Conservation (phyloP, 2,329 filamentous ascomycete genomes). For the Phialophora verrucosa region DNA sequence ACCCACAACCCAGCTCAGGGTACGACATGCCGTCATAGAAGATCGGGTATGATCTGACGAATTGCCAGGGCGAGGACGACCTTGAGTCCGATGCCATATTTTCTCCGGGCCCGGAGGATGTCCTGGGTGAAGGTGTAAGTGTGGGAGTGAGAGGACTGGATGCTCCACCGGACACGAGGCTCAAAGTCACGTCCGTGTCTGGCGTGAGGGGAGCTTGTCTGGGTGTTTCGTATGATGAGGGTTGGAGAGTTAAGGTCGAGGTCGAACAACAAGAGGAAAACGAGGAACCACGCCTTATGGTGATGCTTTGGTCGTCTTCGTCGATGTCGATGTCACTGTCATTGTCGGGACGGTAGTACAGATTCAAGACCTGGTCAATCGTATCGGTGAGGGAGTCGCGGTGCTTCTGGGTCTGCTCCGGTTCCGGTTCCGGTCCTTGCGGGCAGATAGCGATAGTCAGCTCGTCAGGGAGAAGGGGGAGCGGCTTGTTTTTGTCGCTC, state of each 20-base stretch:
- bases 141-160: not conserved
- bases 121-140: too few relatives aligned
- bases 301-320: not conserved
- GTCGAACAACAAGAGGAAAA: not conserved
- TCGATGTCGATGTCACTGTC: not conserved
- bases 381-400: slow-evolving; percentile 1
- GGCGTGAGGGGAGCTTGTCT: not conserved
- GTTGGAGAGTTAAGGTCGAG: not conserved
- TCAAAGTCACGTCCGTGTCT: not conserved
- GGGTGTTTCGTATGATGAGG: not conserved
- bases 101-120: too few relatives aligned
- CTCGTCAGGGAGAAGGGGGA: slow-evolving; percentile 3
- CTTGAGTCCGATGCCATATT: not conserved
- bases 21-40: slow-evolving; percentile 9
- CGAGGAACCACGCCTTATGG: not conserved
- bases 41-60: not conserved
- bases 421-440: not conserved
- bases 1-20: not conserved
- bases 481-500: slow-evolving; percentile 3
- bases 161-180: not conserved
- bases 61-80: not conserved
- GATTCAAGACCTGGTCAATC: not conserved
- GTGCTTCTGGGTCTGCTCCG: not conserved
- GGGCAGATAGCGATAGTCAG: not conserved
- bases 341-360: not conserved